Base-by-base conservation (phyloP, 192 early-diverging fungal species). In the Chytriomyces sp. region DNA sequence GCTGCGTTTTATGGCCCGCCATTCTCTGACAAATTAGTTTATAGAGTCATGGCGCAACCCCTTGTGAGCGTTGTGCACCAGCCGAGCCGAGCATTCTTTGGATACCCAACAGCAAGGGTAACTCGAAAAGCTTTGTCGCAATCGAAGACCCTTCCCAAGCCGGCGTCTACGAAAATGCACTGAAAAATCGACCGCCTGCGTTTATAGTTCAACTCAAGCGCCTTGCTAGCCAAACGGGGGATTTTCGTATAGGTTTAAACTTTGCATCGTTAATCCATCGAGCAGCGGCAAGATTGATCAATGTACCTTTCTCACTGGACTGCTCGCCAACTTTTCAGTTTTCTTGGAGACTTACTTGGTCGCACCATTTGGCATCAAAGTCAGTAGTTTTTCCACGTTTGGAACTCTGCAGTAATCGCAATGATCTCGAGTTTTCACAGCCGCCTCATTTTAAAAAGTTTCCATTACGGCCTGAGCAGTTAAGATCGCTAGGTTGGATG, bases 401-500 rank as follows among this genome's bases (percentile, higher is more conserved):
- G 30, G 39, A 64, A 39, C 55, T 83, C 49, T 52, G 22, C 6
- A 77, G 75, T 49, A 83, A 83, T 57, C 37, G 64, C 14, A 36
- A 32, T 6, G 82, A 83, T 52, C 63, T 71, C 2, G 39, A 44
- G 22, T 44, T 79, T 49, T 8, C 64, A 25, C 82, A 83, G 57
- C 82, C 82, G 12, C 82, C 82, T 5, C 53, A 73, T 44, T 83
- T 83, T 54, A 63, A 55, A 66, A 75, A 74, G 52, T 72, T 61
- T 38, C 65, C 65, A 6, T 60, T 83, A 34, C 69, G 82, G 3
- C 76, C 76, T 19, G 82, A 83, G 58, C 82, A 83, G 57, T 37
- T 79, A n/a, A 69, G 82, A 5, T 83, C 82, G 4, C 59, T 83
- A 28, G 64, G 54, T 14, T 83, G 82, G 82, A 83, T 83, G 82